Percentiles rank a stretch among this genome's conserved stretches.
Conservation (phyloP, 768 basidiomycete species). For the Lactarius sp. region DNA sequence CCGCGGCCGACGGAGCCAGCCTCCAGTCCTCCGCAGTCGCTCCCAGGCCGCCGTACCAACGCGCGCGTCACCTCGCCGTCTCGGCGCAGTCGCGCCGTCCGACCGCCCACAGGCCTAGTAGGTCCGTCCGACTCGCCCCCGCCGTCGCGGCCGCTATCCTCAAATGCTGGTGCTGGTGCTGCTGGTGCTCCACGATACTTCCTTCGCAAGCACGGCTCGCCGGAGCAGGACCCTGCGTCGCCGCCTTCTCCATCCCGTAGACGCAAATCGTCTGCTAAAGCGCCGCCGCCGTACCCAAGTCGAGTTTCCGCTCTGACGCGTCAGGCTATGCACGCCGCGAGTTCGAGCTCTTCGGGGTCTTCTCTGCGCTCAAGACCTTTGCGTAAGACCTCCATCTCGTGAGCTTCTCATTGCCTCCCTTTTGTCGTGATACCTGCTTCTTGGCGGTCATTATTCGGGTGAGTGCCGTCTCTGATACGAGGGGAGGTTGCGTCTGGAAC, state of each 20-base stretch:
- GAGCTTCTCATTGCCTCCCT: neutral
- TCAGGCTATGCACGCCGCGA: conserved; percentile 20
- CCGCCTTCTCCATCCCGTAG: conserved; percentile 8
- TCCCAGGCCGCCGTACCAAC: neutral
- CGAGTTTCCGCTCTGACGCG: conserved; percentile 13
- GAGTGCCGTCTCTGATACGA: neutral
- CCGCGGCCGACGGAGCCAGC: conserved; percentile 1
- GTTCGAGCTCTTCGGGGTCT: conserved; percentile 10
- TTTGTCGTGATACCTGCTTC: conserved; percentile 2
- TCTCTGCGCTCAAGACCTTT: conserved; percentile 25
- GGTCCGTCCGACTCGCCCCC: neutral
- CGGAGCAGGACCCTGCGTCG: neutral
- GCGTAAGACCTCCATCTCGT: conserved; percentile 17
- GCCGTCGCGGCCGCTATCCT: neutral
- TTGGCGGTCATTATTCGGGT: conserved; percentile 7
- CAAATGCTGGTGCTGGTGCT: neutral
- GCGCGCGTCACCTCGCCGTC: neutral
- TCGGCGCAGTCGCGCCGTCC: conserved; percentile 6
- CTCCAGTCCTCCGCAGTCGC: neutral
- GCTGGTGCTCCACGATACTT: conserved; percentile 27
- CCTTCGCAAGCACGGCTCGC: conserved; percentile 25
- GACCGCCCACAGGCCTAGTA: neutral
- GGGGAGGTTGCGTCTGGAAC: neutral
- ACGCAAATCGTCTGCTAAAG: conserved; percentile 6
- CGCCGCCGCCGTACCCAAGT: conserved; percentile 9